Evolutionary conservation across 768 basidiomycete species (phyloP), one percentile per base, ranked within the genome.

Genomic region (Ramaria sp.): DNA sequence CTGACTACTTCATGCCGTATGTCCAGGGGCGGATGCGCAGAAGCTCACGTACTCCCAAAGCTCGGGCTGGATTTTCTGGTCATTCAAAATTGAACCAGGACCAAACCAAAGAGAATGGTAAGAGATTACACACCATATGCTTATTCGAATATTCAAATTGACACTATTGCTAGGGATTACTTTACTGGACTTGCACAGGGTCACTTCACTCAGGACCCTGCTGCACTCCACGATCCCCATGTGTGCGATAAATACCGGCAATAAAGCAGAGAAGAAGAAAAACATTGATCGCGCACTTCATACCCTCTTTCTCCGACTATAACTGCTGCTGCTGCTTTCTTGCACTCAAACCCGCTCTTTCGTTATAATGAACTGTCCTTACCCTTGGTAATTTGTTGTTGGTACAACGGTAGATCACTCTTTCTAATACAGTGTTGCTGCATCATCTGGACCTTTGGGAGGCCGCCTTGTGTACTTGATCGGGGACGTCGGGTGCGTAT

Each of bases 61-160:
- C 32, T 73, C 74, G 1, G 84, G 84, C 25, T 86, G 83, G 83
- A 72, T 85, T 39, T 81, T 73, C 64, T 88, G 85, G 85, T 85
- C 79, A 65, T 87, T 88, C 71, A 85, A 82, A 61, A 71, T 81
- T 5, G 86, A 88, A 28, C 65, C 74, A 66, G 37, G 82, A 81
- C 0, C 55, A 67, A 25, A 76, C 78, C 3, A 80, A 77, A 6
- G 71, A 73, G 57, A 85, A 68, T 85, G 85, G 85, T 83, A n/a
- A n/a, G 58, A n/a, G 73, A 10, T 4, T 9, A 2, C 13, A 8
- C 8, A 13, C 32, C 32, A 3, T 34, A 34, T 34, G 2, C 8
- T 34, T 3, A 34, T 34, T 13, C 12, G 18, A 24, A 24, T 48
- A 13, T 27, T 41, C 24, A 22, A 16, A 12, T n/a, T 22, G 28